Base-by-base conservation (phyloP, 345 rosid genomes). In the Citrus unshiu region DNA sequence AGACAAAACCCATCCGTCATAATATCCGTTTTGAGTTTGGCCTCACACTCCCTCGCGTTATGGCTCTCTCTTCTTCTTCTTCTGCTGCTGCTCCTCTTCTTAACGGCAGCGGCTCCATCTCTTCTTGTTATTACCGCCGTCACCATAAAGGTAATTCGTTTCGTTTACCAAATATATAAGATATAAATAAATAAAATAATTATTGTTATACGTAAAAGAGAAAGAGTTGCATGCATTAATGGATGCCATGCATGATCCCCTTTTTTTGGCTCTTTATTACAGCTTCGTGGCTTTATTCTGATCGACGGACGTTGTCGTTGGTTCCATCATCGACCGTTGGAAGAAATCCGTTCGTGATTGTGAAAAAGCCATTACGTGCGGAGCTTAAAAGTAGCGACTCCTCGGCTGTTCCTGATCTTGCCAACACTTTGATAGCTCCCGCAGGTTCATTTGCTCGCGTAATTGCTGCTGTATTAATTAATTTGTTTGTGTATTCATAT, bases 361-460 rank as follows among this genome's bases (percentile, higher is more conserved):
- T 70, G 6, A 51, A 61, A 43, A 43, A 43, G 35, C 79, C 77
- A 25, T 39, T 37, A n/a, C 54, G 67, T 63, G 67, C 73, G 9
- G 82, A 74, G 49, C 78, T 72, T 39, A 74, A 60, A 60, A 58
- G 79, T 59, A 74, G 60, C 22, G 75, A 68, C 70, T 65, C 79
- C 75, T 65, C 79, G 2, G 67, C 49, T 5, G 68, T 70, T 57
- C 72, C 77, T 51, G 72, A 46, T 46, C 51, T 70, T 54, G 83
- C 76, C 27, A 76, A 76, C 24, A 7, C 58, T 6, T 39, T 27
- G 59, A 72, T 72, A n/a, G 34, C 72, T 24, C 61, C 51, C 0
- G 51, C 76, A 61, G 83, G 79, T 75, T 69, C 18, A 9, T 57
- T 75, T 43, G 14, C 25, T 49, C 14, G 5, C 51, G 51, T 13